Evolutionary conservation across 139 green algal genomes (phyloP), one percentile per base, ranked within the genome.

Genomic region (Yamagishiella unicocca): DNA sequence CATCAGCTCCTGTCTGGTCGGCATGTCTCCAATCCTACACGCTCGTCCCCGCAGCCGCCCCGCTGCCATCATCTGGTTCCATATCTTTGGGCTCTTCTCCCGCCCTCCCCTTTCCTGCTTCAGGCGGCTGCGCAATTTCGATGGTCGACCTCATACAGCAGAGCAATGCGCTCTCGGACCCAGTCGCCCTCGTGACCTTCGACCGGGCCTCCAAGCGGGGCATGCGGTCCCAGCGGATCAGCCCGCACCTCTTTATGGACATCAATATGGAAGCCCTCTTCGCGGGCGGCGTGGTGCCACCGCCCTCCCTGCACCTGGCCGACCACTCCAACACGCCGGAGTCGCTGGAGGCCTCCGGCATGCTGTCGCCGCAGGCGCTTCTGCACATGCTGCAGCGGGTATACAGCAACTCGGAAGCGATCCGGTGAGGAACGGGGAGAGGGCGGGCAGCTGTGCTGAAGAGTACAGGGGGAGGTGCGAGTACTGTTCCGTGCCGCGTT

Each of bases 261-360:
- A 58, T 84, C 37, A 84, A 84, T 58, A 12, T 84, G 27, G 77
- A 73, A 38, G 77, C 77, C 29, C 38, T 84, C 10, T 84, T 74
- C 77, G 77, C 77, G 29, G 55, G 37, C 4, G 76, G 76, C 35
- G 27, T 83, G 2, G 76, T 71, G 54, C 58, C 76, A 2, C 76
- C 33, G 35, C 73, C 45, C 17, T 42, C 45, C 35, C 70, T 58
- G 24, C 70, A 24, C 40, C 40, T 37, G 68, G 17, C 8, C 25
- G 19, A 38, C 31, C 73, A 64, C 12, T 50, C 45, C 27, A 17
- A 14, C 68, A 53, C 19, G 0, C 1, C 0, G n/a, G 9, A 22
- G 4, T 3, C 66, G 1, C 43, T 66, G 3, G 29, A 42, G 45
- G 17, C 66, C 17, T 74, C 55, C 21, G 55, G 33, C 33, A 33